Base-by-base conservation (phyloP, 2,329 filamentous ascomycete genomes). In the Venturia nashicola region DNA sequence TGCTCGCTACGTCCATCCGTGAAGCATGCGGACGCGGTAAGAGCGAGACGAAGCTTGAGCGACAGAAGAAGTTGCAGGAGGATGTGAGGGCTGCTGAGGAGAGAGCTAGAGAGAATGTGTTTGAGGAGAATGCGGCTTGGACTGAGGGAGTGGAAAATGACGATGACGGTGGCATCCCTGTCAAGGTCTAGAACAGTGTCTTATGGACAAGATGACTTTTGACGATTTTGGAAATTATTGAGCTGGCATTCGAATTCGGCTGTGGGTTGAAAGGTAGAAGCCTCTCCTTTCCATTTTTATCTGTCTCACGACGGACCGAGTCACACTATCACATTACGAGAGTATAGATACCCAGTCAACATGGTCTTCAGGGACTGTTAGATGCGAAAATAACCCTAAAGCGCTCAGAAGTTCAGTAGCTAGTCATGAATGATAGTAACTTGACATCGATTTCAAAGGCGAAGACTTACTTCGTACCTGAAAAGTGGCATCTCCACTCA, bases 1-100 rank as follows among this genome's bases (percentile, higher is more conserved):
- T 94, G 79, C 73, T 96, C 7, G 83, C 77, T 5, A 82, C 90
- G 65, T 80, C 79, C 44, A 74, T 84, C 68, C 71, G 74, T 55
- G 74, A 78, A 20, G 72, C 79, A 6, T 20, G 23, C 4, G 44
- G 14, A 14, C 51, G 61, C 16, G 36, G 51, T 14, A 63, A 55
- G 18, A 57, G 14, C 5, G 61, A 57, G 18, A 39, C 36, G 12
- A 43, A 62, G 67, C n/a, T 42, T 18, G 59, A 60, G 51, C 14
- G 51, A 18, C 51, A 57, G 51, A 36, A 36, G 51, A 57, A 36
- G 51, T 36, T 57, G 27, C 32, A 57, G 27, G 51, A 34, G 14
- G 51, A 57, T 57, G 36, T 57, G 46, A 51, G 46, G 20, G 46
- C 46, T 36, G 51, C 51, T 27, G 51, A 34, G 51, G 60, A 48